A percentile compares a stretch with the other conserved stretches of the same genome.
phyloP scores from a whole-genome alignment of 768 basidiomycete species.

The Kwoniella pini region DNA sequence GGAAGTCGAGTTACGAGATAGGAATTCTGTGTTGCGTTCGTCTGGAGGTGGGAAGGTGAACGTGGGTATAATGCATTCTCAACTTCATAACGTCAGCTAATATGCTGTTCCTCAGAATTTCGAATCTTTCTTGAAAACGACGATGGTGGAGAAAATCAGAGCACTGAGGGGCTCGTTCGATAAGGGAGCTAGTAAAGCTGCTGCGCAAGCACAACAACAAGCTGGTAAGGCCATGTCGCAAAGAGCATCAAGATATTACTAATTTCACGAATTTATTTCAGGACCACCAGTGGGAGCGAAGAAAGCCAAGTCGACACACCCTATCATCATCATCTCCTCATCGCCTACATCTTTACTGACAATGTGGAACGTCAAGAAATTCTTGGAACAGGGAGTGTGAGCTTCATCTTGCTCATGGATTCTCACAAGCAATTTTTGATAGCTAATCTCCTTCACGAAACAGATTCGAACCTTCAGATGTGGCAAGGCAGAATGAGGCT shows the following conservation, averaged over 20 bases:
- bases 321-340: constrained; percentile 96
- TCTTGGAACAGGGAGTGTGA: constrained; percentile 84
- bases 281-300: constrained; percentile 32
- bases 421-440: constrained; percentile 16
- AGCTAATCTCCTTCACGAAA: constrained; percentile 1
- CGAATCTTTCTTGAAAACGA: constrained; percentile 62
- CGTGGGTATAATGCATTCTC: constrained; percentile 59
- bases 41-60: constrained; percentile 67
- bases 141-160: constrained; percentile 76
- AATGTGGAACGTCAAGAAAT: constrained; percentile 95
- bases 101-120: constrained; percentile 67
- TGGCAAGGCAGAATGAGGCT: constrained; percentile 38
- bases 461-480: constrained; percentile 48
- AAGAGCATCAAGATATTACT: background rate
- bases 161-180: constrained; percentile 59
- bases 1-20: constrained; percentile 60
- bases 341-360: constrained; percentile 92
- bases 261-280: background rate
- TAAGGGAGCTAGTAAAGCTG: constrained; percentile 12
- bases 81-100: background rate
- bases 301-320: constrained; percentile 68
- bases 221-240: background rate
- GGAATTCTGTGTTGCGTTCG: constrained; percentile 76
- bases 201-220: constrained; percentile 9
- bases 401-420: constrained; percentile 31